Evolutionary conservation across 1,284 basidiomycete genomes (phyloP).

Genomic region (Xerocomus amazonicus): DNA sequence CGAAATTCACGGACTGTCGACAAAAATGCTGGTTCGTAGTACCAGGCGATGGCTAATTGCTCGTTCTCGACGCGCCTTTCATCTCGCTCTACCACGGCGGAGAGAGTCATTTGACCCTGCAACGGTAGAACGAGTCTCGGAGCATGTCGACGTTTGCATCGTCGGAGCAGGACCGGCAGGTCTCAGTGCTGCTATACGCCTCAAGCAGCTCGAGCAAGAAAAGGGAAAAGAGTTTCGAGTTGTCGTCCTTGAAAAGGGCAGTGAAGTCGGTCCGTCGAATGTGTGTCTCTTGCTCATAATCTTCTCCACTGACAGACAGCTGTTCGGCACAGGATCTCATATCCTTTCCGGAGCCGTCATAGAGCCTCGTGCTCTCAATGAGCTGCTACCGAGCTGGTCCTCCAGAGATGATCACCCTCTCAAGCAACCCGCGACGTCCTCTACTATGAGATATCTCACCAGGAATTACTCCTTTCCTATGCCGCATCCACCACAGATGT

Average conservation of each 20-base stretch:
- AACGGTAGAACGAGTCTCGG: conserved; percentile 70
- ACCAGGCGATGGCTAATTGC: conserved; percentile 2
- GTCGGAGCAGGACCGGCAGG: conserved; percentile 96
- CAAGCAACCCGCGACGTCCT: conserved; percentile 76
- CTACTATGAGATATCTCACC: conserved; percentile 89
- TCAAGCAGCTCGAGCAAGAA: conserved; percentile 91
- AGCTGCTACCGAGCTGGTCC: conserved; percentile 89
- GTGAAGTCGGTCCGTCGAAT: conserved; percentile 75
- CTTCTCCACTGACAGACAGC: neutral
- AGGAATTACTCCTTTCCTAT: conserved; percentile 71
- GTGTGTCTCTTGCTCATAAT: neutral
- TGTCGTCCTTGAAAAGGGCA: conserved; percentile 93
- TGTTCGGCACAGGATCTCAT: conserved; percentile 69
- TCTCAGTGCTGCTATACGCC: conserved; percentile 90
- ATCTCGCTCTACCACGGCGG: conserved; percentile 27
- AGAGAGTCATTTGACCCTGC: conserved; percentile 46
- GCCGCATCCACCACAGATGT: conserved; percentile 98
- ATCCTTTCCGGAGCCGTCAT: conserved; percentile 96
- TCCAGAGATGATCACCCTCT: conserved; percentile 57
- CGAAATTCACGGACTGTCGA: neutral
- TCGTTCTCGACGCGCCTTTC: conserved; percentile 23
- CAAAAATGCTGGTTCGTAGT: conserved; percentile 9
- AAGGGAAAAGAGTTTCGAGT: conserved; percentile 82
- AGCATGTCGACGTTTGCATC: conserved; percentile 95
- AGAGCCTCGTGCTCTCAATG: conserved; percentile 88